phyloP scores from a whole-genome alignment of 306 rosid species.

The Castanea crenata region DNA sequence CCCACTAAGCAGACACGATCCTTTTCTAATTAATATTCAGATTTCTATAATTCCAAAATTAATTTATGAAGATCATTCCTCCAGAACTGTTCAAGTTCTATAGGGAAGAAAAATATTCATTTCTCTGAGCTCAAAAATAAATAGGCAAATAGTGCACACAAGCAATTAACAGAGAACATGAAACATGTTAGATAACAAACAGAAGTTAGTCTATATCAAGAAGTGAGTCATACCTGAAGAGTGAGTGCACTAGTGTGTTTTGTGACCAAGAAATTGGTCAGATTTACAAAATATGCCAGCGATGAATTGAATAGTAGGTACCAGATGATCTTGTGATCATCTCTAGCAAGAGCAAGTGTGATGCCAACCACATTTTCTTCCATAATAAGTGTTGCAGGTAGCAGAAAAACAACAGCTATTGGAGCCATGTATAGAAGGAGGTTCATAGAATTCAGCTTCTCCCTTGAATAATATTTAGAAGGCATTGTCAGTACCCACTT shows the following conservation, averaged over 20 bases:
- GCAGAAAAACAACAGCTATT: conserved; percentile 95
- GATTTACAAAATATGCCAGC: conserved; percentile 89
- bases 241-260: conserved; percentile 99
- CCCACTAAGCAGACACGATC: too few relatives aligned
- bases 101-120: background rate
- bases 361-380: conserved; percentile 98
- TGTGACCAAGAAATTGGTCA: conserved; percentile 98
- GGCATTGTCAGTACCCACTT: conserved; percentile 26
- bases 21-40: too few relatives aligned
- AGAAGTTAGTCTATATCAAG: conserved; percentile 2
- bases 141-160: conserved; percentile 3
- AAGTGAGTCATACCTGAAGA: conserved; percentile 75
- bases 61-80: background rate
- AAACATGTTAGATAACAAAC: background rate
- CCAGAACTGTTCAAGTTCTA: background rate
- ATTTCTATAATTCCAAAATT: too few relatives aligned
- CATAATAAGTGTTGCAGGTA: conserved; percentile 95
- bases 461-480: conserved; percentile 49
- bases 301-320: conserved; percentile 89
- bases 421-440: conserved; percentile 99
- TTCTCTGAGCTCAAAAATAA: conserved; percentile 10
- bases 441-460: conserved; percentile 99
- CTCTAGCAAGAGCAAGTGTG: conserved; percentile 97
- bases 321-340: conserved; percentile 92
- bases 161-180: background rate